phyloP scores from a whole-genome alignment of 1,139 yeast genomes.

The Arxiozyma heterogenica region DNA sequence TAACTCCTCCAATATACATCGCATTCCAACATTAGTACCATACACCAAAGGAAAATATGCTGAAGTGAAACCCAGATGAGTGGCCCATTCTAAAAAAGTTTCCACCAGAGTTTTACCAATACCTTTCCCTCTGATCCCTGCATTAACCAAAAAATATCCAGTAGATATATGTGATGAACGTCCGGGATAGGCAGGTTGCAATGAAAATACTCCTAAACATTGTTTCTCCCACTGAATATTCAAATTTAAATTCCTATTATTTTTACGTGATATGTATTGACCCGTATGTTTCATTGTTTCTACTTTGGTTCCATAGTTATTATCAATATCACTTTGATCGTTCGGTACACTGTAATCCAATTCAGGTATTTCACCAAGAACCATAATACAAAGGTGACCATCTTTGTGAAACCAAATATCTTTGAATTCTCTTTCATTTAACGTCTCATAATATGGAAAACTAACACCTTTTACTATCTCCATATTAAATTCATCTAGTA shows the following conservation, averaged over 20 bases:
- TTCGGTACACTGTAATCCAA: conserved; percentile 37
- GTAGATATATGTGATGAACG: conserved; percentile 90
- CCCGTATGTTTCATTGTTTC: conserved; percentile 26
- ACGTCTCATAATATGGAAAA: conserved; percentile 70
- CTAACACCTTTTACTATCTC: conserved; percentile 88
- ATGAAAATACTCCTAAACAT: conserved; percentile 74
- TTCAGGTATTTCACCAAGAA: conserved; percentile 60
- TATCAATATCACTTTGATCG: conserved; percentile 12
- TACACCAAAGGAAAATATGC: conserved; percentile 79
- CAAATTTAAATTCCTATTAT: conserved; percentile 22
- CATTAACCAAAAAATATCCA: conserved; percentile 79
- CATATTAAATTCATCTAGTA: conserved; percentile 88
- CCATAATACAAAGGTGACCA: conserved; percentile 78
- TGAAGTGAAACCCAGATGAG: conserved; percentile 75
- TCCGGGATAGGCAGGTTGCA: conserved; percentile 88
- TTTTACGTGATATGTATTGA: conserved; percentile 23
- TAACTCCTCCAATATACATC: conserved; percentile 69
- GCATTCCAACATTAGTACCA: conserved; percentile 77
- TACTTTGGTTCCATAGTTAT: conserved; percentile 15
- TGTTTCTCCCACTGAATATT: conserved; percentile 77
- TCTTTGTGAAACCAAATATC: conserved; percentile 69
- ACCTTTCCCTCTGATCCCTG: conserved; percentile 88
- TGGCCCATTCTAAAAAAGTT: conserved; percentile 86
- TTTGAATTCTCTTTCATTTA: conserved; percentile 64
- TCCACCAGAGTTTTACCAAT: conserved; percentile 80